A percentile compares a stretch with the other conserved stretches of the same genome.
phyloP scores from a whole-genome alignment of 768 basidiomycete species.

The Coprinopsis cinerea region DNA sequence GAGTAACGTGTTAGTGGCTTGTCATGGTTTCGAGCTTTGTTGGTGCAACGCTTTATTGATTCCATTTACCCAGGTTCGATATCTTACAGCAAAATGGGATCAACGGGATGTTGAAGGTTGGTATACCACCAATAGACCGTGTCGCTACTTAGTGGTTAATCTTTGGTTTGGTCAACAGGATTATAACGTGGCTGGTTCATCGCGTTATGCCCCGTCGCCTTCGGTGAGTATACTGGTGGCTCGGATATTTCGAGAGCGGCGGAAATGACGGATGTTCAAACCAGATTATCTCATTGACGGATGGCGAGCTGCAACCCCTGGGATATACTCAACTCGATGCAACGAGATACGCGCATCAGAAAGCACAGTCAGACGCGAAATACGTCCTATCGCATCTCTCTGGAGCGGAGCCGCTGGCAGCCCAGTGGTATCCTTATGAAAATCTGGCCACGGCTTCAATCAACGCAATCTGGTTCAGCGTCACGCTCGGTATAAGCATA shows the following conservation, averaged over 20 bases:
- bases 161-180: too few species aligned
- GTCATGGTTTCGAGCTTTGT: too few species aligned
- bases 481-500: conserved; percentile 20
- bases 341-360: conserved; percentile 25
- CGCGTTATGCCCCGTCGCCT: too few species aligned
- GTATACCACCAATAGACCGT: background rate
- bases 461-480: conserved; percentile 17
- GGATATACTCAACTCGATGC: conserved; percentile 35
- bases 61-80: conserved; percentile 18
- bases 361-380: conserved; percentile 32
- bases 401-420: conserved; percentile 30
- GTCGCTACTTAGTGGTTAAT: too few species aligned
- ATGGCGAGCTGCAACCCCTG: conserved; percentile 25
- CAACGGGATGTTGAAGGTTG: conserved; percentile 33
- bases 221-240: too few species aligned
- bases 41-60: too few species aligned
- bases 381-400: conserved; percentile 38
- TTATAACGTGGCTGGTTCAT: too few species aligned
- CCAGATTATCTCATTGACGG: conserved; percentile 33
- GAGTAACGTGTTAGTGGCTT: too few species aligned
- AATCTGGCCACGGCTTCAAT: conserved; percentile 23
- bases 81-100: conserved; percentile 32
- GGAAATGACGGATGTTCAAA: too few species aligned
- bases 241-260: too few species aligned
- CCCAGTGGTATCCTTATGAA: conserved; percentile 28